These are phyloP conservation scores for Nicotiana tomentosiformis DNA, from an alignment of 257 asterid genomes.

Conservation along the genomic window DNA sequence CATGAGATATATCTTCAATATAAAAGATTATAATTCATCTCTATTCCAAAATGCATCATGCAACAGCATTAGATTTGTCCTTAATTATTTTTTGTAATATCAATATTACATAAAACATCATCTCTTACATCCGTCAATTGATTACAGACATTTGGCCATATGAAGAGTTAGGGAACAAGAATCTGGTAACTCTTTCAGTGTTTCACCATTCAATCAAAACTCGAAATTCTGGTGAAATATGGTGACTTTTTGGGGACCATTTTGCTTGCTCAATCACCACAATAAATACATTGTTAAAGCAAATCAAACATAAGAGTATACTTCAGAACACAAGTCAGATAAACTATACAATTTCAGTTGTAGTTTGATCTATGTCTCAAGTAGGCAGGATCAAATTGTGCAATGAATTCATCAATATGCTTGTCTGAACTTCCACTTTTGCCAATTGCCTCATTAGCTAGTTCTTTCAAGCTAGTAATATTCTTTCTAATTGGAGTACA, in stretches of 20 bases:
- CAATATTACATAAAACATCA: background rate
- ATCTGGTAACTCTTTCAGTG: background rate
- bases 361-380: background rate
- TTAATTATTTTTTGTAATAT: too few species aligned
- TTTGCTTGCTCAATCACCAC: background rate
- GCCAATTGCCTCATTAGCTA: constrained; percentile 40
- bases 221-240: background rate
- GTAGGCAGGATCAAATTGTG: constrained; percentile 16
- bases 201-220: background rate
- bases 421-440: constrained; percentile 47
- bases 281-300: background rate
- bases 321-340: background rate
- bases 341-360: too few species aligned
- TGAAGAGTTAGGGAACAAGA: background rate
- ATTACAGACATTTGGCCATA: background rate
- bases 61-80: background rate
- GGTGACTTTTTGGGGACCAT: background rate
- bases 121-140: background rate
- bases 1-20: too few species aligned
- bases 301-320: background rate
- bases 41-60: background rate
- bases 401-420: constrained; percentile 31
- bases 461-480: constrained; percentile 25
- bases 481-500: constrained; percentile 21
- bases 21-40: background rate